phyloP scores from a whole-genome alignment of 2,329 filamentous ascomycete genomes.

The Fusarium sp. region DNA sequence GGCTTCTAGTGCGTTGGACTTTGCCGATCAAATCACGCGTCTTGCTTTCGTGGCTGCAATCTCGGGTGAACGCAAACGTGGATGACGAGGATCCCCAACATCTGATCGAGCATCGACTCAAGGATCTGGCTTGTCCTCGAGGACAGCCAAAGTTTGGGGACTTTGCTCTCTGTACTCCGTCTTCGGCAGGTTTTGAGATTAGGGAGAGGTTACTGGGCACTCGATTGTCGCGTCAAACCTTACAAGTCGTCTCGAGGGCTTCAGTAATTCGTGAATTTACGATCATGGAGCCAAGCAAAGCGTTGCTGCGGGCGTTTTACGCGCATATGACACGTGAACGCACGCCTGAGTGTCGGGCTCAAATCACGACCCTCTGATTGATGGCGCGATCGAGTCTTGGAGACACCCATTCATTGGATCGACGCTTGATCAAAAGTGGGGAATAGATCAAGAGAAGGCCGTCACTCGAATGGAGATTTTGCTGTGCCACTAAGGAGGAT shows the following conservation, averaged over 20 bases:
- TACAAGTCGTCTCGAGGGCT: not conserved
- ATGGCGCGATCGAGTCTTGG: not conserved
- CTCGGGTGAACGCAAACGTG: not conserved
- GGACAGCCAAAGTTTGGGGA: not conserved
- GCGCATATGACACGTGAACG: not conserved
- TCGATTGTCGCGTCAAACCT: not conserved
- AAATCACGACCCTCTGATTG: not conserved
- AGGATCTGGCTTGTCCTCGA: not conserved
- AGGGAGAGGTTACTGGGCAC: not conserved
- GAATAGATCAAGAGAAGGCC: not conserved
- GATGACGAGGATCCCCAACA: not conserved
- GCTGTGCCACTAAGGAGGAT: not conserved
- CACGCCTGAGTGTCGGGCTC: not conserved
- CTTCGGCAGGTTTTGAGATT: not conserved
- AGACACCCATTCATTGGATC: not conserved
- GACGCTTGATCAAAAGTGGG: not conserved
- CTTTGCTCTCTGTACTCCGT: not conserved
- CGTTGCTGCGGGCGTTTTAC: not conserved
- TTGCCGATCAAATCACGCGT: not conserved
- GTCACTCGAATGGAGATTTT: not conserved
- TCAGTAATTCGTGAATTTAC: not conserved
- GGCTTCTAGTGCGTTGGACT: not conserved
- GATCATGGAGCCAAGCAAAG: not conserved
- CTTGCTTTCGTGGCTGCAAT: not conserved
- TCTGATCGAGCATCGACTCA: not conserved